A percentile compares a stretch with the other conserved stretches of the same genome.
phyloP scores from a whole-genome alignment of 805 yeast genomes.

The Metschnikowia kunwiensis region DNA sequence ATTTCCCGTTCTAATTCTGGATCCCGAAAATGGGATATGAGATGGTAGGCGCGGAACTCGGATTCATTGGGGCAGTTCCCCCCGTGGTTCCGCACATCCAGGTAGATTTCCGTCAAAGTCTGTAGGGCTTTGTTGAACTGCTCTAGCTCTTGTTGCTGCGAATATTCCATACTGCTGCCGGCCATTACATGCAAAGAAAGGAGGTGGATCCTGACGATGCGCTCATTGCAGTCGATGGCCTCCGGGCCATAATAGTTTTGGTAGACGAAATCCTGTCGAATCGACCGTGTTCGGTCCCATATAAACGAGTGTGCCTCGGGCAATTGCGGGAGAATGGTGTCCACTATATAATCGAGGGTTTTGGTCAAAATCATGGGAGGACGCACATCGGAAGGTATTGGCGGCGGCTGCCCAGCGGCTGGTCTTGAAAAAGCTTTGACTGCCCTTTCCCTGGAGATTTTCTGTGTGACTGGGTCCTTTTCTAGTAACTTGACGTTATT shows the following conservation, averaged over 20 bases:
- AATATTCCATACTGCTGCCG: slow-evolving; percentile 62
- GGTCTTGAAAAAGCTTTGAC: slow-evolving; percentile 94
- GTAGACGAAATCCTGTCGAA: slow-evolving; percentile 94
- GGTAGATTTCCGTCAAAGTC: slow-evolving; percentile 82
- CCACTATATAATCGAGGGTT: slow-evolving; percentile 71
- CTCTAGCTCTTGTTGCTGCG: slow-evolving; percentile 93
- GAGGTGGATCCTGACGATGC: slow-evolving; percentile 85
- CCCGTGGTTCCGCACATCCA: slow-evolving; percentile 70
- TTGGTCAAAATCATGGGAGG: slow-evolving; percentile 74
- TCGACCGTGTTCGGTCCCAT: slow-evolving; percentile 97
- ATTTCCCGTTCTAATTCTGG: slow-evolving; percentile 77
- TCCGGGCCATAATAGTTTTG: slow-evolving; percentile 93
- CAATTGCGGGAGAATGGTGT: slow-evolving; percentile 56
- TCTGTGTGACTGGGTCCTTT: slow-evolving; percentile 52
- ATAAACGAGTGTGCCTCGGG: slow-evolving; percentile 87
- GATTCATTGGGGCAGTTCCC: slow-evolving; percentile 79
- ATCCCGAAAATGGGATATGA: slow-evolving; percentile 76
- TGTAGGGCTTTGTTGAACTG: slow-evolving; percentile 90
- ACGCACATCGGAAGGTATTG: slow-evolving; percentile 94
- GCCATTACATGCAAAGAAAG: slow-evolving; percentile 84
- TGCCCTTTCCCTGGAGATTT: slow-evolving; percentile 58
- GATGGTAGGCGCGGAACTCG: slow-evolving; percentile 85
- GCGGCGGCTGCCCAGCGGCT: slow-evolving; percentile 98
- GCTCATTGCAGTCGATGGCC: slow-evolving; percentile 88
- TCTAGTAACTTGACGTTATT: slow-evolving; percentile 82